Evolutionary conservation across 2,329 filamentous ascomycete species (phyloP), one percentile per base, ranked within the genome.

Genomic region (Pseudogymnoascus sp.): DNA sequence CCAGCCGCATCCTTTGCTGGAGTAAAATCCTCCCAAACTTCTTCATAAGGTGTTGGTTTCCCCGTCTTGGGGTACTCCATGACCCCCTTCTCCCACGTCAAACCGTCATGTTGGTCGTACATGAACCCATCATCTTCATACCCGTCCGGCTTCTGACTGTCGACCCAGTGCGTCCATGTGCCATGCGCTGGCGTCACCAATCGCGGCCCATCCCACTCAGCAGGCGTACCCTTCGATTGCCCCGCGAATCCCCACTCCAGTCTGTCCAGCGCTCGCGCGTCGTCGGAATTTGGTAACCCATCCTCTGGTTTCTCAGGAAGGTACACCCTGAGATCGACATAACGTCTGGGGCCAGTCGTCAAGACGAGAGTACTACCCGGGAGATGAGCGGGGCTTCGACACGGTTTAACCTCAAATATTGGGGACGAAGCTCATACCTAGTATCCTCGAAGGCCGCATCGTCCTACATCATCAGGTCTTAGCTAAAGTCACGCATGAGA

Each of bases 121-220:
- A 72, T 66, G 14, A 69, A 63, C 2, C 69, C 70, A 58, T 71
- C 67, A 60, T 72, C 70, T 55, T 68, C 65, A 60, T 71, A 70
- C 23, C 64, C 63, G 5, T 64, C 58, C 35, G 65, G 58, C 30
- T 58, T 65, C 35, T 64, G 62, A 14, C 28, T 62, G 33, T 63
- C 62, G 28, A 63, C 42, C 62, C 62, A 63, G 28, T 62, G 62
- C 8, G 64, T 63, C 68, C 64, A 69, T 28, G 65, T 62, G 12
- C 61, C 66, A 33, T 66, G 67, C 8, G 62, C 58, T 22, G 61
- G 60, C 52, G 5, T 62, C 23, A 28, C 60, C 5, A 30, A 11
- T 16, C 49, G 33, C 8, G 39, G 49, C 1, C 19, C 22, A 9
- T 25, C 28, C 41, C 22, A 22, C 60, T 22, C 23, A 19, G 42